Base-by-base conservation (phyloP, 176 grass and related monocot species). In the Hsuehochloa calcarea region DNA sequence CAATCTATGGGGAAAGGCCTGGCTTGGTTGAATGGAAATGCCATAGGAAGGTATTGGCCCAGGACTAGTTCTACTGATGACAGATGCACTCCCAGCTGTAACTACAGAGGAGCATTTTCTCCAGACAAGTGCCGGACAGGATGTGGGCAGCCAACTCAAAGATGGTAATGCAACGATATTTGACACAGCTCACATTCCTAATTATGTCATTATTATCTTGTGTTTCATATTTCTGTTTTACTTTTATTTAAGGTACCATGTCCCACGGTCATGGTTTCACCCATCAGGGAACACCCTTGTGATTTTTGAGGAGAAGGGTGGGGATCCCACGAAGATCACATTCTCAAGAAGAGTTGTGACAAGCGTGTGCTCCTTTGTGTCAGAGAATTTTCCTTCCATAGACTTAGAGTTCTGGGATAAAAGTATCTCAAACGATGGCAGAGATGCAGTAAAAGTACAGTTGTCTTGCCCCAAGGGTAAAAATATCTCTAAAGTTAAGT, bases 21-120 rank as follows among this genome's bases (percentile, higher is more conserved):
- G 54, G 96, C 72, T 89, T 99, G 96, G 96, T 81, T 99, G 83
- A 99, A 99, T 74, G 96, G 96, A 51, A 93, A 99, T 77, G 80
- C 93, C 45, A 94, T 99, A 17, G 96, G 96, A 81, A 90, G 93
- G 81, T 96, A 92, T 70, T 99, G 88, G 88, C 81, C 86, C 8
- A 88, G 85, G 89, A 86, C 56, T 46, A 98, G 93, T 82, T 86
- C 91, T 60, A 74, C 20, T 72, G 25, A 94, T 79, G 62, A 93
- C 25, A 89, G 92, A 41, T 99, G 96, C 68, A 84, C 74, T 70
- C 37, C 72, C 16, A 89, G 67, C 70, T 99, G 96, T 50, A 44
- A 99, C 84, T 99, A 99, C 27, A 85, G 86, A 86, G 93, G 96
- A 46, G n/a, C 50, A 60, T 99, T 99, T 85, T 82, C 58, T 76